These are phyloP conservation scores for Suaeda aralocaspica DNA, from an alignment of 148 eudicot genomes.

Conservation along the genomic window DNA sequence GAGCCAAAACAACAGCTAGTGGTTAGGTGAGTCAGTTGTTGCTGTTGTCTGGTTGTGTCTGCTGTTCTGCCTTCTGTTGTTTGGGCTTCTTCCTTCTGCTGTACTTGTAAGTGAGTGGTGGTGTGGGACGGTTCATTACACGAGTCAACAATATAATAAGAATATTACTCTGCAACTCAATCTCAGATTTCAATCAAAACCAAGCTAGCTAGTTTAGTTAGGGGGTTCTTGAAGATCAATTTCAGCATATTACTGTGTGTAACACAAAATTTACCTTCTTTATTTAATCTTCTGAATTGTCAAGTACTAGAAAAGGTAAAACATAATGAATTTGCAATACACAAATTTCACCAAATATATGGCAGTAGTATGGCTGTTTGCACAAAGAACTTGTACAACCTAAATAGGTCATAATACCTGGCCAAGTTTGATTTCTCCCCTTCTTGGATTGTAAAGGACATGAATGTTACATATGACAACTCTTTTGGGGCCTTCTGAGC, in stretches of 20 bases:
- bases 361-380: background rate
- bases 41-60: no score
- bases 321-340: background rate
- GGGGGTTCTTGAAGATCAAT: background rate
- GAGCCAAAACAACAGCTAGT: no score
- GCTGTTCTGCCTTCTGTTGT: no score
- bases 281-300: background rate
- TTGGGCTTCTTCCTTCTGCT: no score
- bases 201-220: background rate
- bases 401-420: slow-evolving; percentile 48
- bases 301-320: background rate
- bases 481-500: slow-evolving; percentile 48
- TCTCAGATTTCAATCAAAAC: background rate
- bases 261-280: background rate
- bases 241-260: background rate
- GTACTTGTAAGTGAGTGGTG: no score
- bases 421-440: slow-evolving; percentile 98
- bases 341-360: background rate
- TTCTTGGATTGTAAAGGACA: slow-evolving; percentile 87
- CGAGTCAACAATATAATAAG: background rate
- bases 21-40: no score
- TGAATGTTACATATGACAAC: slow-evolving; percentile 89
- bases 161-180: background rate
- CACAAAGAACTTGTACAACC: background rate
- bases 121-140: no score